Evolutionary conservation across 306 rosid species (phyloP).

Genomic region (Potentilla sterilis): DNA sequence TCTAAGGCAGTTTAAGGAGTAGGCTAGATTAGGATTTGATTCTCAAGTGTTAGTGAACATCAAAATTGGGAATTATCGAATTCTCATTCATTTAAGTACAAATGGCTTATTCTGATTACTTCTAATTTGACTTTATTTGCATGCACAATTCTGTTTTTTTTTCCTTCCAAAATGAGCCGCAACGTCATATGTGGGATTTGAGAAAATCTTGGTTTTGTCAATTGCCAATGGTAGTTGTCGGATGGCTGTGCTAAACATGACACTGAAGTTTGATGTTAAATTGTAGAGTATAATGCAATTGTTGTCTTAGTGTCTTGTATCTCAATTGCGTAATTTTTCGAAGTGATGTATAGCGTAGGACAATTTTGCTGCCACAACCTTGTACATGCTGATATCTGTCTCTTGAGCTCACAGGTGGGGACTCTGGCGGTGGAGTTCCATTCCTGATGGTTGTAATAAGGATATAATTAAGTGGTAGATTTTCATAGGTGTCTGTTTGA

Average conservation of each 20-base stretch:
- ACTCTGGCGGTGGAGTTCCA: background rate
- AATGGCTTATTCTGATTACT: background rate
- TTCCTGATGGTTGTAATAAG: background rate
- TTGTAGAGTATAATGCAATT: background rate
- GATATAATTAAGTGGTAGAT: background rate
- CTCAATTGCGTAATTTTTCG: background rate
- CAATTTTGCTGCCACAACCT: background rate
- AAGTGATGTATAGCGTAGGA: background rate
- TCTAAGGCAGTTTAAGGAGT: background rate
- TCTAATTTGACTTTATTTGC: background rate
- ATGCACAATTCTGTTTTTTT: background rate
- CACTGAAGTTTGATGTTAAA: background rate
- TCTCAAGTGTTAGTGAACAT: background rate
- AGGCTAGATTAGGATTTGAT: background rate
- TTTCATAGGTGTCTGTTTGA: background rate
- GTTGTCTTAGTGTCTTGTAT: background rate
- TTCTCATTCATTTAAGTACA: background rate
- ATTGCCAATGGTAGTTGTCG: background rate
- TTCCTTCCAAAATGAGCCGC: background rate
- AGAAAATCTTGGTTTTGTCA: conserved; percentile 5
- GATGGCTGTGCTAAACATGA: background rate
- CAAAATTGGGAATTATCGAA: background rate
- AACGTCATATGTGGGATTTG: background rate
- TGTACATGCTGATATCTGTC: background rate
- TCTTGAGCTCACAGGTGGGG: background rate